phyloP scores from a whole-genome alignment of 768 basidiomycete species.

The Lentinus brumalis region DNA sequence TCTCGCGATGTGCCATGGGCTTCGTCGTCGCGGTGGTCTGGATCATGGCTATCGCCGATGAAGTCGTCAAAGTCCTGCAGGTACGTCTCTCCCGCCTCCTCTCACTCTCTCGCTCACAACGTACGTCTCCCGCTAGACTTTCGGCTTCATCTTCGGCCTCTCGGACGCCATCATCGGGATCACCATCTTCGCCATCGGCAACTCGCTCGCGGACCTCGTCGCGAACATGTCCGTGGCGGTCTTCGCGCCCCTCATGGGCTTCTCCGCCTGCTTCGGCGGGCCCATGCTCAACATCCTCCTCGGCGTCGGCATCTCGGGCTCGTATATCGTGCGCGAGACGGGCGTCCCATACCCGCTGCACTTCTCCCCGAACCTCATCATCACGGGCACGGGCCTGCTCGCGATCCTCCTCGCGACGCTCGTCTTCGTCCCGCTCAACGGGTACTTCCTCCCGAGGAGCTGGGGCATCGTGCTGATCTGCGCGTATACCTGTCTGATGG shows the following conservation, averaged over 20 bases:
- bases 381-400: constrained; percentile 83
- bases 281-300: constrained; percentile 92
- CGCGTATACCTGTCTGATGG: constrained; percentile 78
- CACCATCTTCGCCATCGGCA: constrained; percentile 95
- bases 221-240: constrained; percentile 96
- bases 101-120: neutral
- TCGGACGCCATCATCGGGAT: constrained; percentile 97
- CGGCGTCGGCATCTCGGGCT: constrained; percentile 90
- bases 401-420: constrained; percentile 72
- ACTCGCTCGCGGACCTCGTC: constrained; percentile 94
- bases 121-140: constrained; percentile 53
- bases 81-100: constrained; percentile 43
- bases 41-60: constrained; percentile 98
- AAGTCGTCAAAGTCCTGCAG: constrained; percentile 88
- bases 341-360: constrained; percentile 66
- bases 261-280: constrained; percentile 92
- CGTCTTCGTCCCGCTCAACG: constrained; percentile 83
- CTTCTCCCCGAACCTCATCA: constrained; percentile 82
- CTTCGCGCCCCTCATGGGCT: constrained; percentile 92
- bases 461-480: constrained; percentile 84
- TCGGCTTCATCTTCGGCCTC: constrained; percentile 92
- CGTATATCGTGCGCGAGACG: constrained; percentile 74
- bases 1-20: constrained; percentile 85
- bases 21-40: constrained; percentile 91
- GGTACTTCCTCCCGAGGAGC: constrained; percentile 71